These are phyloP conservation scores for Excoecaria cochinchinensis DNA, from an alignment of 345 rosid species.

Conservation along the genomic window DNA sequence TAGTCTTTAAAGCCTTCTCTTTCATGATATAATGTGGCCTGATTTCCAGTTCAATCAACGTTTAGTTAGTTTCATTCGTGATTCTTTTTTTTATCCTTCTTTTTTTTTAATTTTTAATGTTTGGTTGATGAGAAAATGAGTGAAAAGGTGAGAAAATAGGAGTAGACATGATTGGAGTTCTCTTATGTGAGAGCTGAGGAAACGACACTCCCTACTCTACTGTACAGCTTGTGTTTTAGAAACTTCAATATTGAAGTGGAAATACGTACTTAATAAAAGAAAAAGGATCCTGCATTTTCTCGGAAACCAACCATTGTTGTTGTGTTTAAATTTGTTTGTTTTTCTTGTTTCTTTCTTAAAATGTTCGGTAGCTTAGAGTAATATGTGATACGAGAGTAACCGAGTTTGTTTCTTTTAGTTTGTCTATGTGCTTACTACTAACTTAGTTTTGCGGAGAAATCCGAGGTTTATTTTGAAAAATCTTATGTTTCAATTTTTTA, in stretches of 20 bases:
- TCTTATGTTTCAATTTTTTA: neutral
- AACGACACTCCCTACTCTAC: neutral
- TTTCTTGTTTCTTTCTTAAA: conserved; percentile 19
- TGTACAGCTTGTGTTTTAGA: neutral
- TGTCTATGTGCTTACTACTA: conserved; percentile 15
- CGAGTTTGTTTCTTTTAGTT: conserved; percentile 14
- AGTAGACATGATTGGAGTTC: neutral
- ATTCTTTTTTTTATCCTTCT: neutral
- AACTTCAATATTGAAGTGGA: neutral
- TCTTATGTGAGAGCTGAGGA: neutral
- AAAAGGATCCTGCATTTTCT: conserved; percentile 13
- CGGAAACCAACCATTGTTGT: conserved; percentile 15
- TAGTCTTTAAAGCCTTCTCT: neutral
- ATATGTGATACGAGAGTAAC: conserved; percentile 15
- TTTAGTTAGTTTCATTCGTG: too few species aligned
- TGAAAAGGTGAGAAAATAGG: neutral
- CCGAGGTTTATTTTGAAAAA: conserved; percentile 16
- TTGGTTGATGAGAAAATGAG: conserved; percentile 29
- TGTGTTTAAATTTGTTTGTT: neutral
- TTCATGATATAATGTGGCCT: conserved; percentile 13
- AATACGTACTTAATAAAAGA: neutral
- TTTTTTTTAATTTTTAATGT: neutral
- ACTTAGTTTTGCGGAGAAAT: conserved; percentile 29
- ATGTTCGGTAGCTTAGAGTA: conserved; percentile 22
- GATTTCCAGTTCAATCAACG: neutral